Percentiles rank a stretch among this genome's conserved stretches.
Evolutionary conservation across 371 early-diverging fungal genomes (phyloP).

Genomic region (Mucor circinelloides): DNA sequence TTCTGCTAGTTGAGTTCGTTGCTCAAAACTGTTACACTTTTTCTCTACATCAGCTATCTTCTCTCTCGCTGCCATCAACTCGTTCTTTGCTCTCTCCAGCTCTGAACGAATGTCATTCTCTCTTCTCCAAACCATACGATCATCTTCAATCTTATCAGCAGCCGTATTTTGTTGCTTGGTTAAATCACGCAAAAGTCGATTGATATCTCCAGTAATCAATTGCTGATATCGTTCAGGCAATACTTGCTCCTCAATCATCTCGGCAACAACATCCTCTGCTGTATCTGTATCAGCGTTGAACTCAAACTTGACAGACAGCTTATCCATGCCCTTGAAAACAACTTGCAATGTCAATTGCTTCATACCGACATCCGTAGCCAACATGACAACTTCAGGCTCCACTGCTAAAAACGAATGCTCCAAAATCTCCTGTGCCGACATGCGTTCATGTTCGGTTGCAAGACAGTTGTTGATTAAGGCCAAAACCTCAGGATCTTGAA

Average conservation of each 20-base stretch:
- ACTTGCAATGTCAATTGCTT: conserved; percentile 81
- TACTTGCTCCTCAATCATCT: conserved; percentile 90
- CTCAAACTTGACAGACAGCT: conserved; percentile 86
- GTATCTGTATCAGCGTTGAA: conserved; percentile 90
- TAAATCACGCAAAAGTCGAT: conserved; percentile 80
- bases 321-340: conserved; percentile 84
- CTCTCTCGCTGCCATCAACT: conserved; percentile 27
- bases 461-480: conserved; percentile 79
- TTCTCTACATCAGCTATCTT: conserved; percentile 38
- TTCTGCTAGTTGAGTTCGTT: conserved; percentile 35
- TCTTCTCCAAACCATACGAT: conserved; percentile 49
- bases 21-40: conserved; percentile 36
- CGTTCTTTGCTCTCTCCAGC: conserved; percentile 37
- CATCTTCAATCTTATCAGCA: conserved; percentile 39
- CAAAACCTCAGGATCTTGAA: conserved; percentile 72
- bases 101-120: conserved; percentile 47
- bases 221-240: conserved; percentile 77
- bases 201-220: conserved; percentile 85
- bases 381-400: conserved; percentile 68
- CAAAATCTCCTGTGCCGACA: conserved; percentile 78
- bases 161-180: conserved; percentile 50
- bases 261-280: conserved; percentile 89
- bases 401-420: conserved; percentile 85
- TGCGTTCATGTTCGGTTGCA: conserved; percentile 61
- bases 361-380: conserved; percentile 63